phyloP scores from a whole-genome alignment of 2,329 filamentous ascomycete genomes.

The Leptographium flavum region DNA sequence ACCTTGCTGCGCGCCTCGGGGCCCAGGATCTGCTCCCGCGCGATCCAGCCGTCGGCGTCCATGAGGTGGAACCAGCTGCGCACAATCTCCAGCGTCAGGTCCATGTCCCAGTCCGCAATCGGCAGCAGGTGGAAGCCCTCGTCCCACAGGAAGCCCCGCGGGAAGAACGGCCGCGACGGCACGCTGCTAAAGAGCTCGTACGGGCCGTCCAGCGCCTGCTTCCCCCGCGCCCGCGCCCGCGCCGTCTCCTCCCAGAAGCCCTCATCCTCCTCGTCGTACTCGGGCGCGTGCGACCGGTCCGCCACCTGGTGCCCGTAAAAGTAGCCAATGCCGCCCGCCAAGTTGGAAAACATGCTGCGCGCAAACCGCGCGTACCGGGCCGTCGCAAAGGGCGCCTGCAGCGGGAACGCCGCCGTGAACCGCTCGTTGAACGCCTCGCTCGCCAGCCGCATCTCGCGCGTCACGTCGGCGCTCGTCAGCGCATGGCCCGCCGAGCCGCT shows the following conservation, averaged over 20 bases:
- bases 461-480: conserved; percentile 47
- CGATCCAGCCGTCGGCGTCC: conserved; percentile 96
- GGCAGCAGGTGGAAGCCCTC: conserved; percentile 92
- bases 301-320: conserved; percentile 83
- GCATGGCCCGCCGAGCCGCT: conserved; percentile 53
- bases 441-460: conserved; percentile 50
- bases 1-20: conserved; percentile 89
- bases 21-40: conserved; percentile 87
- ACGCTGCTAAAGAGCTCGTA: conserved; percentile 84
- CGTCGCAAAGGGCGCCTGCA: conserved; percentile 60
- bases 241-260: conserved; percentile 90
- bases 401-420: conserved; percentile 58
- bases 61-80: conserved; percentile 94
- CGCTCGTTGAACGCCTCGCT: conserved; percentile 58
- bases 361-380: conserved; percentile 66
- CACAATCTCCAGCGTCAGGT: conserved; percentile 74
- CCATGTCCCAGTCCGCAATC: conserved; percentile 86
- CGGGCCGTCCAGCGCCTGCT: conserved; percentile 62
- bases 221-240: conserved; percentile 55
- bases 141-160: conserved; percentile 92
- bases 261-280: conserved; percentile 91
- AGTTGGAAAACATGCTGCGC: conserved; percentile 84
- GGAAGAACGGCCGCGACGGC: conserved; percentile 90
- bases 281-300: conserved; percentile 78
- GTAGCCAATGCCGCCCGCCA: conserved; percentile 88